Conservation (phyloP, 441 rosid species). For the Erysimum pusillum region DNA sequence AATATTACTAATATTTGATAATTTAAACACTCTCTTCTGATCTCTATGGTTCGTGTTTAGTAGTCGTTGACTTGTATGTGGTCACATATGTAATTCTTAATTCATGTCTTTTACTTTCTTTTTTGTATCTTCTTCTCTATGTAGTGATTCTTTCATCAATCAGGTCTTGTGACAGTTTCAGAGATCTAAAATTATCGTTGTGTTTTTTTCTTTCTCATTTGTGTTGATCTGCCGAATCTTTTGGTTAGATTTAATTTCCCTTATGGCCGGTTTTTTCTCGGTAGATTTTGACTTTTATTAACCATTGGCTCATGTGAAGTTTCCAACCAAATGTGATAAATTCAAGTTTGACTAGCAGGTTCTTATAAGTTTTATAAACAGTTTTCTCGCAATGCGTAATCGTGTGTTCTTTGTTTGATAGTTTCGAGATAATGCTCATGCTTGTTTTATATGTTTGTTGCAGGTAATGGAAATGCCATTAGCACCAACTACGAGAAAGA, state of each 20-base stretch:
- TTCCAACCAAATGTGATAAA: constrained; percentile 44
- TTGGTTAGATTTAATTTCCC: constrained; percentile 32
- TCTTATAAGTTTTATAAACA: background rate
- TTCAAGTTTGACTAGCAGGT: constrained; percentile 33
- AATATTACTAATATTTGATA: background rate
- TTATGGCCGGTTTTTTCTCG: constrained; percentile 12
- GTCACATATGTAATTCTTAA: constrained; percentile 19
- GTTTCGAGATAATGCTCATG: background rate
- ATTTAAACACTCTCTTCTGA: constrained; percentile 27
- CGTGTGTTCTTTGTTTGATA: background rate
- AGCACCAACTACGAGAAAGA: constrained; percentile 23
- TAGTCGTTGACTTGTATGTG: constrained; percentile 43
- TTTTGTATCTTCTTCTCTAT: constrained; percentile 25
- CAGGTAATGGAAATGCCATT: constrained; percentile 43
- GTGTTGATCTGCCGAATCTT: constrained; percentile 45
- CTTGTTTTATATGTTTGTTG: constrained; percentile 29
- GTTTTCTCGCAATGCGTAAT: background rate
- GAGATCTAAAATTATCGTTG: constrained; percentile 29
- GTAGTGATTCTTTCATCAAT: constrained; percentile 4
- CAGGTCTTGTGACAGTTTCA: constrained; percentile 26
- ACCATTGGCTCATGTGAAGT: constrained; percentile 33
- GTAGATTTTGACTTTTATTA: constrained; percentile 37
- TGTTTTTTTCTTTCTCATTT: constrained; percentile 31
- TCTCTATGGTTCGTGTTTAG: constrained; percentile 44
- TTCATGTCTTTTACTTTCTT: constrained; percentile 14